These are phyloP conservation scores for Exidia glandulosa DNA, from an alignment of 768 basidiomycete genomes.

Conservation along the genomic window DNA sequence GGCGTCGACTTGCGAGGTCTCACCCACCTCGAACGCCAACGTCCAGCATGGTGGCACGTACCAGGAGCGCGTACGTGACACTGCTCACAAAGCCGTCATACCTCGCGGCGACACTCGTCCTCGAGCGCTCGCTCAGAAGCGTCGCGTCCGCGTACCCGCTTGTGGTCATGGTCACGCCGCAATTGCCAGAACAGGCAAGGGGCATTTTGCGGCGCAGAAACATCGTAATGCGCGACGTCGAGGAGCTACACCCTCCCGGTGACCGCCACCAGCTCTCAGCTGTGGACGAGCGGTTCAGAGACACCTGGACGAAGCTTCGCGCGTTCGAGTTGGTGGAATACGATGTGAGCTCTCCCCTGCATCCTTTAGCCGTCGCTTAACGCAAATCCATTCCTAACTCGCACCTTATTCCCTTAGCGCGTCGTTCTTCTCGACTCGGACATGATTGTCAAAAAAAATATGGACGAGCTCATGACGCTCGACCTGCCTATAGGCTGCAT, in stretches of 20 bases:
- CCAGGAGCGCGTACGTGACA: conserved; percentile 57
- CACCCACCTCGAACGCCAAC: background rate
- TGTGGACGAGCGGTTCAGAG: conserved; percentile 11
- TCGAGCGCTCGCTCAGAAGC: conserved; percentile 41
- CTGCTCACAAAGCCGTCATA: conserved; percentile 60
- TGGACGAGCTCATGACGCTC: conserved; percentile 57
- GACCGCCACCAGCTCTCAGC: background rate
- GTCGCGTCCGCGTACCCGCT: conserved; percentile 62
- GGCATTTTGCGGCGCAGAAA: conserved; percentile 39
- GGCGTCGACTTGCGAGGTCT: background rate
- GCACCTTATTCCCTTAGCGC: conserved; percentile 32
- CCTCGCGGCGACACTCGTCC: conserved; percentile 49
- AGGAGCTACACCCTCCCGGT: conserved; percentile 37
- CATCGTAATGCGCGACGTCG: conserved; percentile 49
- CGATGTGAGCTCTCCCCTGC: no score
- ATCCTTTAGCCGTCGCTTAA: background rate
- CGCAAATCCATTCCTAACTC: background rate
- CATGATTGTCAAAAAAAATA: conserved; percentile 74
- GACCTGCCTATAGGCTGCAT: conserved; percentile 51
- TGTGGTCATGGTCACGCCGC: conserved; percentile 62
- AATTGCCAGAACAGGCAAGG: conserved; percentile 39
- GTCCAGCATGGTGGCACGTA: background rate
- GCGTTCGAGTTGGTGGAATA: conserved; percentile 60
- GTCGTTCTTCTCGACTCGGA: conserved; percentile 79
- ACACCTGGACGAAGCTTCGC: conserved; percentile 35